Evolutionary conservation across 305 asterid genomes (phyloP), one percentile per base, ranked within the genome.

Genomic region (Vinca major): DNA sequence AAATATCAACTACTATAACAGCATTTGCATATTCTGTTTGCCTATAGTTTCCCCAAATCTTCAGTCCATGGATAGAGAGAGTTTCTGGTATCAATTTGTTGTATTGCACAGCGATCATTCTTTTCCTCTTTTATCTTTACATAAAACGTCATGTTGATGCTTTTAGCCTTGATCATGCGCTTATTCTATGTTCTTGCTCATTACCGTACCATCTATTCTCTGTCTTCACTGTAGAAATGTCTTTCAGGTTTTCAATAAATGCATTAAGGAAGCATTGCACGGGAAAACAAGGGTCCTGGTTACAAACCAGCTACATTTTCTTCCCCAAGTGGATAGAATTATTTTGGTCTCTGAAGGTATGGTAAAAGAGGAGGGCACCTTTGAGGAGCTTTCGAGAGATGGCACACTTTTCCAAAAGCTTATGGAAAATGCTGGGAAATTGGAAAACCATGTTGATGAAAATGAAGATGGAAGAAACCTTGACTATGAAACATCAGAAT

Each of bases 221-320:
- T 57, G 17, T 57, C 20, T 58, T 58, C 63, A 36, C 21, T 1
- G 19, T 58, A 58, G 45, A 58, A 36, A 58, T n/a, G 39, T 11
- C 53, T 73, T 81, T 71, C 90, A 88, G 97, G 97, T 90, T 44
- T 89, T 90, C 56, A 84, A 88, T 39, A 81, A 78, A 50, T 90
- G 96, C 79, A 84, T 90, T 71, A 90, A 85, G 81, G 92, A 84
- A 62, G 84, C 83, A 63, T 83, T 90, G 80, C 82, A 81, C 73
- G 95, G 96, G 58, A 90, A 88, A 81, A 90, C 97, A 43, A 77
- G 97, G 80, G 92, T 90, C 73, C 95, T 90, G 61, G 95, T 90
- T 74, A 90, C 95, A 57, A 90, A 90, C 80, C 97, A 90, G 84
- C 84, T 88, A 71, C 92, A 90, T 78, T 90, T 90, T 80, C 96